Percentiles rank a stretch among this genome's conserved stretches.
These are phyloP conservation scores for Fusarium robinianum DNA, from an alignment of 2,329 filamentous ascomycete species.

Conservation along the genomic window DNA sequence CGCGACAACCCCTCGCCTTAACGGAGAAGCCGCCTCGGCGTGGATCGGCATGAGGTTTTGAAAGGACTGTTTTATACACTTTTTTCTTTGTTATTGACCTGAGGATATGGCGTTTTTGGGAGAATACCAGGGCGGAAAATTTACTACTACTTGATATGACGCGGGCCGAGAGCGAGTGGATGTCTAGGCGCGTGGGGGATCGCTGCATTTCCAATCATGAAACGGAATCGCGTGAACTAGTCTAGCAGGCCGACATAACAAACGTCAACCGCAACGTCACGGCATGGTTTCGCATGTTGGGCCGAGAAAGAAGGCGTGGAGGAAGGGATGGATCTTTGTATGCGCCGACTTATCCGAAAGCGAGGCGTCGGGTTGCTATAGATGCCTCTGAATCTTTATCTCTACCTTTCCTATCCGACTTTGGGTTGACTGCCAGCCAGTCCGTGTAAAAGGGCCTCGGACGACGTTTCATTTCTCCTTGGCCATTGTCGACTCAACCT, in stretches of 20 bases:
- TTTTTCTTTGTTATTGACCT: slow-evolving; percentile 27
- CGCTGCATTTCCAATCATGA: background rate
- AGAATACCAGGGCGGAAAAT: slow-evolving; percentile 39
- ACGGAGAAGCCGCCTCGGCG: slow-evolving; percentile 4
- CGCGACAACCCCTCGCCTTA: slow-evolving; percentile 83
- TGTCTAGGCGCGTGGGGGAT: slow-evolving; percentile 4
- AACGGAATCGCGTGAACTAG: background rate
- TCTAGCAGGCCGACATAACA: too few species aligned
- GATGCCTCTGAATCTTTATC: too few species aligned
- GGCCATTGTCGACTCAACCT: too few species aligned
- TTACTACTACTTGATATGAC: slow-evolving; percentile 30
- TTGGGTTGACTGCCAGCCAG: too few species aligned
- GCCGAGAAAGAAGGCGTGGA: too few species aligned
- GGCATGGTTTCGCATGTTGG: background rate
- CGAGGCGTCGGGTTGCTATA: too few species aligned
- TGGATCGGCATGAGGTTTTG: slow-evolving; percentile 3
- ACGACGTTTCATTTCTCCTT: too few species aligned
- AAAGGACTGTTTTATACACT: slow-evolving; percentile 22
- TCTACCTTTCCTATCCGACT: too few species aligned
- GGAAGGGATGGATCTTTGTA: too few species aligned
- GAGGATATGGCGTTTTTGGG: slow-evolving; percentile 38
- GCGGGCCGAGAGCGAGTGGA: slow-evolving; percentile 9
- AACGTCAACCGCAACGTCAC: too few species aligned
- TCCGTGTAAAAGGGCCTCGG: too few species aligned
- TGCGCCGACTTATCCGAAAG: too few species aligned